Base-by-base conservation (phyloP, 179 eudicot species). In the Nepenthes alata region DNA sequence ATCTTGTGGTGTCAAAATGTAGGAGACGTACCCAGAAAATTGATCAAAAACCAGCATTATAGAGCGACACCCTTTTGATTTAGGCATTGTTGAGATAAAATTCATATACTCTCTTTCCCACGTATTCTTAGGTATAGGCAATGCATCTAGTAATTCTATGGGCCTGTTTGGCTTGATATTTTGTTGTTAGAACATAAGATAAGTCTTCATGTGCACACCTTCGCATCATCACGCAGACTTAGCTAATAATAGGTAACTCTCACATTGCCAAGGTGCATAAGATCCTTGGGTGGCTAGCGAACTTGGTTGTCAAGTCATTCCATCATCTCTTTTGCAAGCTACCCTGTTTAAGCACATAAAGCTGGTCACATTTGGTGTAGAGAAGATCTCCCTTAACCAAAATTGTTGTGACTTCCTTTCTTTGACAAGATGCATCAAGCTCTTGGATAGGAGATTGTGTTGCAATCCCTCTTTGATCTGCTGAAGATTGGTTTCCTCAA, bases 1-100 rank as follows among this genome's bases (percentile, higher is more conserved):
- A 11, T 57, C 60, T 38, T 14, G 12, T 3, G 60, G 4, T 9
- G 15, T 4, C 2, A 16, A n/a, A 10, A 57, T 37, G 47, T 35
- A 57, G n/a, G 48, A 11, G 2, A 7, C 44, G 37, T 57, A 57
- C 60, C 37, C 37, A n/a, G 13, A 57, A 25, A 57, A 36, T 57
- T 12, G 14, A 5, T 57, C 45, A 3, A 57, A 2, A 0, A 57
- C 41, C 60, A 57, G 45, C 44, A 57, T 36, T 3, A 57, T 57
- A n/a, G 45, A 9, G 1, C 15, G 2, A n/a, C 9, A 37, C 5
- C 47, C 47, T 8, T 57, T 7, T 2, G 11, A 37, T 10, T 35
- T 57, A 2, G 60, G 60, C 13, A 57, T 9, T 13, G 55, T 13
- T n/a, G 55, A 52, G 15, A 52, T 52, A n/a, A 52, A 52, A n/a